Conservation (phyloP, 2,329 filamentous ascomycete genomes). For the Onygenales sp. region DNA sequence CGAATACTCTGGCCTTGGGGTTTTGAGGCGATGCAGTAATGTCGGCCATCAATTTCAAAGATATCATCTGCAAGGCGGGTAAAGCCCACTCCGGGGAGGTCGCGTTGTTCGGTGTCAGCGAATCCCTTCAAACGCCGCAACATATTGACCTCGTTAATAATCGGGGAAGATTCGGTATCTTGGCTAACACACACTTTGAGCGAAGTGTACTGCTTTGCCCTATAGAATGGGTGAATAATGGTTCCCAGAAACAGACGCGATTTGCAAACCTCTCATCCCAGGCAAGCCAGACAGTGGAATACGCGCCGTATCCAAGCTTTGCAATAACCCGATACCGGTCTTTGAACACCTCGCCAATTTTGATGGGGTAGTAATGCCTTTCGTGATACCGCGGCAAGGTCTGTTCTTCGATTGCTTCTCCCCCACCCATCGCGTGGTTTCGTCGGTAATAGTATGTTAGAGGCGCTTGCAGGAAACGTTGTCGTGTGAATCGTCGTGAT, state of each 20-base stretch:
- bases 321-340: conserved; percentile 8
- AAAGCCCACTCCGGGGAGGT: conserved; percentile 8
- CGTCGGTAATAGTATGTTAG: conserved; percentile 4
- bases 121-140: conserved; percentile 7
- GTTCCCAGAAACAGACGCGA: background rate
- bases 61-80: conserved; percentile 11
- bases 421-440: conserved; percentile 5
- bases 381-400: conserved; percentile 7
- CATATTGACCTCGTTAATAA: conserved; percentile 10
- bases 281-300: conserved; percentile 12
- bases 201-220: conserved; percentile 8
- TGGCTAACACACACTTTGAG: conserved; percentile 10
- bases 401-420: conserved; percentile 11
- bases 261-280: conserved; percentile 4
- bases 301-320: conserved; percentile 13
- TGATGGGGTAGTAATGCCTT: conserved; percentile 11
- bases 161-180: conserved; percentile 8
- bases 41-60: conserved; percentile 12
- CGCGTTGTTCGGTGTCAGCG: conserved; percentile 2
- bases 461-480: conserved; percentile 2
- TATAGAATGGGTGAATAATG: conserved; percentile 1
- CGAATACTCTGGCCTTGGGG: conserved; percentile 13
- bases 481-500: conserved; percentile 2
- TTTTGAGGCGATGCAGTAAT: conserved; percentile 12
- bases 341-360: conserved; percentile 10